Evolutionary conservation across 2,329 filamentous ascomycete species (phyloP).

Genomic region (Tolypocladium capitatum): DNA sequence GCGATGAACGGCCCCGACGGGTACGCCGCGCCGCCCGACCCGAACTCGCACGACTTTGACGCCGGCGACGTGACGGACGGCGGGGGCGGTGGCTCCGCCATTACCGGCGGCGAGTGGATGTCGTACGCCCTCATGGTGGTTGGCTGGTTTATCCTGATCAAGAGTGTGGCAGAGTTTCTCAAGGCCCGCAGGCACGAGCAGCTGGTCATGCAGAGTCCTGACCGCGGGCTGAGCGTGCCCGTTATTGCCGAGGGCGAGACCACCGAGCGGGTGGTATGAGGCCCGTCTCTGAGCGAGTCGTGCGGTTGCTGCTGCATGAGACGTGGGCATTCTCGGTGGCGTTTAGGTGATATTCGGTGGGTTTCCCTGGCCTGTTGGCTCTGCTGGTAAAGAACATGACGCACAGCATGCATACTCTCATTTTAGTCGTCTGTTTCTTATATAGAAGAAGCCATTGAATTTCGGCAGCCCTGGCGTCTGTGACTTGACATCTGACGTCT

Average conservation of each 20-base stretch:
- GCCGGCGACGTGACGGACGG: conserved; percentile 49
- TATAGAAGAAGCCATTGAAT: not conserved
- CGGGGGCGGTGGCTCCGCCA: conserved; percentile 31
- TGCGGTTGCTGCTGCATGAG: not conserved
- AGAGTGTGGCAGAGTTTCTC: conserved; percentile 83
- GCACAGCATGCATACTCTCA: conserved; percentile 1
- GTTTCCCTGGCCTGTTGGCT: not conserved
- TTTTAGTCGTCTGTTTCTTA: not conserved
- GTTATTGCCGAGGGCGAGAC: conserved; percentile 78
- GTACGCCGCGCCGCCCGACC: conserved; percentile 64
- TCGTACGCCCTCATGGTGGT: conserved; percentile 92
- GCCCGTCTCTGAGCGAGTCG: not conserved
- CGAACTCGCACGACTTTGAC: conserved; percentile 82
- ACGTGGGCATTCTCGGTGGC: not conserved
- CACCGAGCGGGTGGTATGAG: conserved; percentile 60
- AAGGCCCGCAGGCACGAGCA: conserved; percentile 82
- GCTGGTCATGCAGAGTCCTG: conserved; percentile 82
- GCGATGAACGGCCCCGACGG: conserved; percentile 38
- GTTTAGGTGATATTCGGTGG: not conserved
- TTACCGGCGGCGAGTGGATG: conserved; percentile 73
- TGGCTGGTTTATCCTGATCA: conserved; percentile 94
- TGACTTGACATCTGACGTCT: too few relatives aligned
- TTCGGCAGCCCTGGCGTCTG: not conserved
- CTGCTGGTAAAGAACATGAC: not conserved
- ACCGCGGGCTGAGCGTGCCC: conserved; percentile 70